Conservation (phyloP, 2,329 filamentous ascomycete genomes). For the Neonectria punicea region DNA sequence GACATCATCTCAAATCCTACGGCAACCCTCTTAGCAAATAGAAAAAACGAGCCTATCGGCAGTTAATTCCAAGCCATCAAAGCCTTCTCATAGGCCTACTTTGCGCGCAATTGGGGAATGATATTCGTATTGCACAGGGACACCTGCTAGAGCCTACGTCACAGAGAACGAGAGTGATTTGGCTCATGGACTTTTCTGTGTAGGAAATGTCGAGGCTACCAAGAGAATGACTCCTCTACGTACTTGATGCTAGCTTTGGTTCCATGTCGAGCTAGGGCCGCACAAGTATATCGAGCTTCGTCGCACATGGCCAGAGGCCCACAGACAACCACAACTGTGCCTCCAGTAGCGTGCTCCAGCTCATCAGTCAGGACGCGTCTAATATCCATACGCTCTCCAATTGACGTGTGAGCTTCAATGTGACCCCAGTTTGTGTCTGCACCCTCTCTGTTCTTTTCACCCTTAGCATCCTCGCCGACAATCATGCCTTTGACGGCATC, state of each 20-base stretch:
- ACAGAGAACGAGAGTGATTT: too few species aligned
- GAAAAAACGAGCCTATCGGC: too few species aligned
- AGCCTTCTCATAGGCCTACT: too few species aligned
- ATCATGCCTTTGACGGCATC: conserved; percentile 40
- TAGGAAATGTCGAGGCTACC: neutral
- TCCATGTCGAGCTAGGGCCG: neutral
- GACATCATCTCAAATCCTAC: too few species aligned
- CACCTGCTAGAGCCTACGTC: too few species aligned
- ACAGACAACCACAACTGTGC: neutral
- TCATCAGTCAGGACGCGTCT: neutral
- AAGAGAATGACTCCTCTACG: neutral
- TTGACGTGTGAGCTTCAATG: conserved; percentile 30
- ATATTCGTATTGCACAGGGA: too few species aligned
- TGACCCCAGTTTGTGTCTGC: conserved; percentile 37
- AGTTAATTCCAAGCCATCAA: too few species aligned
- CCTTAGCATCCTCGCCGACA: conserved; percentile 9
- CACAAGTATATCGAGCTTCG: neutral
- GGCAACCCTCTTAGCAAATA: too few species aligned
- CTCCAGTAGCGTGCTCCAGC: neutral
- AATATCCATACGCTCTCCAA: neutral
- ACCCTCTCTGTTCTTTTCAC: neutral
- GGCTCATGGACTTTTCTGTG: neutral
- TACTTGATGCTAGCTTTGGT: neutral
- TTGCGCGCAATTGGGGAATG: too few species aligned
- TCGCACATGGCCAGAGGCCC: neutral